A percentile compares a stretch with the other conserved stretches of the same genome.
Evolutionary conservation across 345 rosid species (phyloP).

Genomic region (Eucalyptus globulus): DNA sequence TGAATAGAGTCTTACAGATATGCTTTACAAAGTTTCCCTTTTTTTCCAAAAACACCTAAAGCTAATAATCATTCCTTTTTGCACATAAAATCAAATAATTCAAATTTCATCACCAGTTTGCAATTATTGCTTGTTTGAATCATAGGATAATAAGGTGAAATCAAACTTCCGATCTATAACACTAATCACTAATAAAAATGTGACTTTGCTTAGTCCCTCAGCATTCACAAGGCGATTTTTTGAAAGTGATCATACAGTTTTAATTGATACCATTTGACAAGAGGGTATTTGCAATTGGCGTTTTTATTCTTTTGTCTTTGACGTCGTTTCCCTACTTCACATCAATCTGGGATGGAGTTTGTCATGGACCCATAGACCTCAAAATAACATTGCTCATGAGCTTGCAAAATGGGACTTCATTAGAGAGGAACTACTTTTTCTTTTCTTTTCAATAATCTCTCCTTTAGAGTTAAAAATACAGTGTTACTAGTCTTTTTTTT

Average conservation of each 20-base stretch:
- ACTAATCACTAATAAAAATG: background rate
- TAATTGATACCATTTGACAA: background rate
- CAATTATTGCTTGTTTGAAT: background rate
- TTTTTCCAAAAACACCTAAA: background rate
- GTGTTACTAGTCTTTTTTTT: background rate
- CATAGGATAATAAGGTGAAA: background rate
- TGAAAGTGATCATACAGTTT: background rate
- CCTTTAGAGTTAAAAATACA: background rate
- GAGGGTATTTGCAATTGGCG: background rate
- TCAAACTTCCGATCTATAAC: too few species aligned
- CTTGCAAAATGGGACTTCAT: background rate
- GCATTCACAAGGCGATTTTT: background rate
- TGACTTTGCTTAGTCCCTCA: background rate
- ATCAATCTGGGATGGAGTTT: background rate
- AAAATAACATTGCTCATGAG: background rate
- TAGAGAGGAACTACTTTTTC: background rate
- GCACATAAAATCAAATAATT: background rate
- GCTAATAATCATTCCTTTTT: too few species aligned
- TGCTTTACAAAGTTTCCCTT: background rate
- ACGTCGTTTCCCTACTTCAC: background rate
- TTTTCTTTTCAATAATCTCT: background rate
- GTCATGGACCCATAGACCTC: rapidly evolving
- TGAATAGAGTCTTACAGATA: background rate
- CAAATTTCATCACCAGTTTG: background rate
- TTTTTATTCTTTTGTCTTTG: background rate